Conservation (phyloP, 768 basidiomycete species). For the Tylopilus plumbeoviolaceoides region DNA sequence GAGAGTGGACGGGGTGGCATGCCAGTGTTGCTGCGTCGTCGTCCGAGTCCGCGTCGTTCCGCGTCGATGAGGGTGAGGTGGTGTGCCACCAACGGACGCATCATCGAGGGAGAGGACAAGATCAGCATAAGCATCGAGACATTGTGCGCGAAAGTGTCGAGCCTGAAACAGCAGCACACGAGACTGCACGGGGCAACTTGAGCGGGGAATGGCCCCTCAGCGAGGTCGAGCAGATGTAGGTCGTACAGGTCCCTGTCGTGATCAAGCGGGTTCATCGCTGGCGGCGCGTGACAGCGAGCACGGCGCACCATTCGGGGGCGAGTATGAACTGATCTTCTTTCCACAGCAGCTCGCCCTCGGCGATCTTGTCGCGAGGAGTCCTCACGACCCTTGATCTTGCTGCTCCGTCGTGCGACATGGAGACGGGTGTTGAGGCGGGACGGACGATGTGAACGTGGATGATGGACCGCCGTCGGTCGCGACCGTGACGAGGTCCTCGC, state of each 20-base stretch:
- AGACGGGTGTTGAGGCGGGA: constrained; percentile 62
- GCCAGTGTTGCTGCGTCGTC: too few relatives aligned
- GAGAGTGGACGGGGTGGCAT: too few relatives aligned
- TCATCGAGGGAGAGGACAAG: too few relatives aligned
- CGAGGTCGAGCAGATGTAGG: constrained; percentile 72
- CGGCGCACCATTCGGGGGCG: constrained; percentile 74
- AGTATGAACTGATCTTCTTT: constrained; percentile 78
- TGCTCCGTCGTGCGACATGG: constrained; percentile 58
- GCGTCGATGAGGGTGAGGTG: too few relatives aligned
- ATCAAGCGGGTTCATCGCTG: too few relatives aligned
- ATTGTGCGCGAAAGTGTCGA: too few relatives aligned
- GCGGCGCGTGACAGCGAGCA: too few relatives aligned
- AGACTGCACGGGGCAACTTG: constrained; percentile 54
- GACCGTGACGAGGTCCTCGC: constrained; percentile 48
- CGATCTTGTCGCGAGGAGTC: constrained; percentile 69
- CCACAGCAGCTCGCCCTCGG: constrained; percentile 75
- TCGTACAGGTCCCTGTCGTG: constrained; percentile 78
- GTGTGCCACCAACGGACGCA: too few relatives aligned
- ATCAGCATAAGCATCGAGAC: too few relatives aligned
- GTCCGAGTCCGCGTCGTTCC: too few relatives aligned
- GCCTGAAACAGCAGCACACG: too few relatives aligned
- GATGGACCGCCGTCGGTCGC: too few relatives aligned
- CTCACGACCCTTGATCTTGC: constrained; percentile 64
- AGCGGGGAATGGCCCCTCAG: constrained; percentile 42
- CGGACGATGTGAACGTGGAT: constrained; percentile 57